Base-by-base conservation (phyloP, 1,284 basidiomycete species). In the Austroboletus niveus region DNA sequence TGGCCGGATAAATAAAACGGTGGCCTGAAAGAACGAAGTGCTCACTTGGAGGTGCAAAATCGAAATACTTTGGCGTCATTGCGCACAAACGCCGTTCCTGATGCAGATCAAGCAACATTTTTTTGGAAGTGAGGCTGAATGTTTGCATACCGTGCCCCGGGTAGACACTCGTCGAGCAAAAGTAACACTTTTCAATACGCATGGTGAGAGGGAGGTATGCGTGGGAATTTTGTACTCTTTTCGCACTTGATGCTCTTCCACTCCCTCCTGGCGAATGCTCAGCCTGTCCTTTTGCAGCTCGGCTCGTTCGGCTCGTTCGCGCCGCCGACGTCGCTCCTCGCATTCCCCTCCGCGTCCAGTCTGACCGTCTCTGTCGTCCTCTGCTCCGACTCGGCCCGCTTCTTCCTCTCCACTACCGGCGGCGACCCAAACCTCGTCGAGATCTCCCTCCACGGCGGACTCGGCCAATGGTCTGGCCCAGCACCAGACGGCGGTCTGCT, bases 61-160 rank as follows among this genome's bases (percentile, higher is more conserved):
- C 94, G 81, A 74, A 98, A 98, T 57, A 92, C 87, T 76, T 98
- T 98, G 51, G 93, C 84, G 74, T 98, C 95, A 72, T 98, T 98
- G 57, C 95, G 80, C 53, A 98, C 95, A 67, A 98, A 98, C 50
- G 93, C 93, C 61, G 85, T 83, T 11, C 92, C 91, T 93, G 60
- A 17, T 12, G 8, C 17, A 48, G 36, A 34, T 51, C 17, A 48
- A 27, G 24, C 24, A 47, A 20, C 44, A 15, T 12, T 22, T 22
- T 12, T 22, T 22, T 6, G 38, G 51, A 8, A 8, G 7, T 10
- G 22, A 4, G 41, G 29, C 29, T 30, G 39, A 20, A 27, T 15
- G 5, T 35, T 20, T 17, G 57, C 76, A 54, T 57, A 86, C 92
- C 93, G 68, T 96, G 93, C 12, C 95, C 95, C 6, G 95, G 96